These are phyloP conservation scores for Phaeotremella skinneri DNA, from an alignment of 768 basidiomycete species.

Conservation along the genomic window DNA sequence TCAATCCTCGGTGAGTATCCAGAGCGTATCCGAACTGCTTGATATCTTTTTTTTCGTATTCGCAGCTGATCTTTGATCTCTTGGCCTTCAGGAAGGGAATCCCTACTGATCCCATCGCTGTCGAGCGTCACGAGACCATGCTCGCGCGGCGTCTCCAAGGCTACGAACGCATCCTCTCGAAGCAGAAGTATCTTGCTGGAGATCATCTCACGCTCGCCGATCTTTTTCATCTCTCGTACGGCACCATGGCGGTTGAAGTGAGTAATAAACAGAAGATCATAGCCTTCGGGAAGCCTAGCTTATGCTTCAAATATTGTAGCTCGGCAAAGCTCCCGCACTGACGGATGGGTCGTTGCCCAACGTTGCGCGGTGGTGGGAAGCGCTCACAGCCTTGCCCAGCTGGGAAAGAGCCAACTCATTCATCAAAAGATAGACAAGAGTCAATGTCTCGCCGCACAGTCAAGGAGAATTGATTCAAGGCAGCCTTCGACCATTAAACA, in stretches of 20 bases:
- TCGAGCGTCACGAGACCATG: conserved; percentile 52
- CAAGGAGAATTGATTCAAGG: too few relatives aligned
- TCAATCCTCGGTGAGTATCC: conserved; percentile 54
- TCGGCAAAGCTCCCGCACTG: conserved; percentile 11
- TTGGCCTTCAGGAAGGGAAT: conserved; percentile 8
- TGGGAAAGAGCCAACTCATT: too few relatives aligned
- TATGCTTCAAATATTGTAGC: conserved; percentile 4
- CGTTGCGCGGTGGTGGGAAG: conserved; percentile 26
- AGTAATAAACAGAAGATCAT: not conserved
- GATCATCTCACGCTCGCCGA: conserved; percentile 61
- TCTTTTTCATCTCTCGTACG: conserved; percentile 61
- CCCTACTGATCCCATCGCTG: conserved; percentile 14
- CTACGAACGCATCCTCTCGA: conserved; percentile 62
- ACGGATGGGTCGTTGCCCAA: conserved; percentile 18
- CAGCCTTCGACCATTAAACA: too few relatives aligned
- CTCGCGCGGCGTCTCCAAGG: conserved; percentile 53
- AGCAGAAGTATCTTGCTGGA: conserved; percentile 59
- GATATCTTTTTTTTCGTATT: not conserved
- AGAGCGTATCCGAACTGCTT: conserved; percentile 8
- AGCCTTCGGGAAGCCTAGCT: too few relatives aligned
- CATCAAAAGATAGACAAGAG: too few relatives aligned
- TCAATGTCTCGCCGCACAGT: too few relatives aligned
- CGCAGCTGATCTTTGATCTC: conserved; percentile 9
- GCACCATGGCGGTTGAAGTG: conserved; percentile 35
- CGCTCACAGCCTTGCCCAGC: conserved; percentile 7